These are phyloP conservation scores for Boeremia lycopersici DNA, from an alignment of 2,329 filamentous ascomycete species.

Conservation along the genomic window DNA sequence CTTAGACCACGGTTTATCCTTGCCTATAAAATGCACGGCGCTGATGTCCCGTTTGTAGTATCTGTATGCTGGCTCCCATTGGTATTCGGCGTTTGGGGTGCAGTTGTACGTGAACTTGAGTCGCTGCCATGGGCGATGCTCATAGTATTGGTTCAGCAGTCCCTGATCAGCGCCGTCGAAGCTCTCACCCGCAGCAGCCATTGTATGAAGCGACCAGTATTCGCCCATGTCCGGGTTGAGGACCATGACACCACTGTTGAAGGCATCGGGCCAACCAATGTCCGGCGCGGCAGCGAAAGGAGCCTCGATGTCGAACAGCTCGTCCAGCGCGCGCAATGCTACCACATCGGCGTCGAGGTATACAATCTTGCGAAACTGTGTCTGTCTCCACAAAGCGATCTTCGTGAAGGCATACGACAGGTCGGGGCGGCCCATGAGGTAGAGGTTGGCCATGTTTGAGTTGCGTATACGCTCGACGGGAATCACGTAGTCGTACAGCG, in stretches of 20 bases:
- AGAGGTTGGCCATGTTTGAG: slow-evolving; percentile 77
- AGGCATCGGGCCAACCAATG: slow-evolving; percentile 96
- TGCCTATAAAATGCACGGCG: slow-evolving; percentile 92
- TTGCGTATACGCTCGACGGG: slow-evolving; percentile 82
- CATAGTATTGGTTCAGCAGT: slow-evolving; percentile 92
- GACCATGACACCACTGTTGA: slow-evolving; percentile 98
- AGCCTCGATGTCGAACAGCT: slow-evolving; percentile 75
- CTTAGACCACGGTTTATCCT: slow-evolving; percentile 80
- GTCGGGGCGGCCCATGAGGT: slow-evolving; percentile 89
- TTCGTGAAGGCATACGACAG: slow-evolving; percentile 95
- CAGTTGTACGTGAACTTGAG: slow-evolving; percentile 97
- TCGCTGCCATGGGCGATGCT: slow-evolving; percentile 75
- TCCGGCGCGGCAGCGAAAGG: slow-evolving; percentile 80
- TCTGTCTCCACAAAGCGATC: slow-evolving; percentile 90
- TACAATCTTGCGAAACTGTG: slow-evolving; percentile 88
- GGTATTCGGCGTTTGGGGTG: slow-evolving; percentile 94
- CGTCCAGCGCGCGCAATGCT: slow-evolving; percentile 87
- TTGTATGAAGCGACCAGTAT: slow-evolving; percentile 81
- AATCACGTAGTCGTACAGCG: slow-evolving; percentile 86
- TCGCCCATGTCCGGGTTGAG: slow-evolving; percentile 84
- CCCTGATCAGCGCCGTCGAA: slow-evolving; percentile 98
- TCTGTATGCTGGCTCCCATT: slow-evolving; percentile 92
- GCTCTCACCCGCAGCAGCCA: slow-evolving; percentile 85
- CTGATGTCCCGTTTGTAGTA: slow-evolving; percentile 91
- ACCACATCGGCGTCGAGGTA: slow-evolving; percentile 95